A percentile compares a stretch with the other conserved stretches of the same genome.
Conservation (phyloP, 2,329 filamentous ascomycete genomes). For the Diplodia seriata region DNA sequence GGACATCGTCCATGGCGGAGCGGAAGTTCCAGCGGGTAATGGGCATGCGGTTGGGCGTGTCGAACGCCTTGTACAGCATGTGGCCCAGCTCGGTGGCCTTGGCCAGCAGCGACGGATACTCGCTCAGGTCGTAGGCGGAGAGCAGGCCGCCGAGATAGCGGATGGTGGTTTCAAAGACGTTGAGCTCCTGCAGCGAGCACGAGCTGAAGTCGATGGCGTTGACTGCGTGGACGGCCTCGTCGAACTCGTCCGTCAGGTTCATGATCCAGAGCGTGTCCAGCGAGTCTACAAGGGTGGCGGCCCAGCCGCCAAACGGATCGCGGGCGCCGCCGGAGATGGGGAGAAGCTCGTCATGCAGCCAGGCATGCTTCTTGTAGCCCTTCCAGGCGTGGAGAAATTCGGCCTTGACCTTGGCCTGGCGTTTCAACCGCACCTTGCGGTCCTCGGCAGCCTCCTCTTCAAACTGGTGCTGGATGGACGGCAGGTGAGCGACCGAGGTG, state of each 20-base stretch:
- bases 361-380: slow-evolving; percentile 53
- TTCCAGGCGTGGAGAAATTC: slow-evolving; percentile 54
- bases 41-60: slow-evolving; percentile 54
- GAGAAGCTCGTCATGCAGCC: slow-evolving; percentile 56
- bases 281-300: slow-evolving; percentile 55
- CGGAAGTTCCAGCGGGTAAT: slow-evolving; percentile 52
- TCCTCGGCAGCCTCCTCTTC: slow-evolving; percentile 44
- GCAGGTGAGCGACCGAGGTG: slow-evolving; percentile 45
- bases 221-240: slow-evolving; percentile 54
- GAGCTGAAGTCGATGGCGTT: slow-evolving; percentile 54
- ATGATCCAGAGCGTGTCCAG: slow-evolving; percentile 57
- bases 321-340: slow-evolving; percentile 49
- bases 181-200: slow-evolving; percentile 50
- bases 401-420: slow-evolving; percentile 48
- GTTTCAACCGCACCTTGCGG: slow-evolving; percentile 41
- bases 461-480: slow-evolving; percentile 52
- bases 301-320: slow-evolving; percentile 58
- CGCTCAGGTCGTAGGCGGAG: slow-evolving; percentile 48
- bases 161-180: slow-evolving; percentile 61
- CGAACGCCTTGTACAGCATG: slow-evolving; percentile 57
- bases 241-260: slow-evolving; percentile 56
- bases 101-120: slow-evolving; percentile 42
- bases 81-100: slow-evolving; percentile 49
- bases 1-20: slow-evolving; percentile 39
- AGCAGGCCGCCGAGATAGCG: slow-evolving; percentile 49